Evolutionary conservation across 2,329 filamentous ascomycete genomes (phyloP).

Genomic region (Trichoderma simmonsii): DNA sequence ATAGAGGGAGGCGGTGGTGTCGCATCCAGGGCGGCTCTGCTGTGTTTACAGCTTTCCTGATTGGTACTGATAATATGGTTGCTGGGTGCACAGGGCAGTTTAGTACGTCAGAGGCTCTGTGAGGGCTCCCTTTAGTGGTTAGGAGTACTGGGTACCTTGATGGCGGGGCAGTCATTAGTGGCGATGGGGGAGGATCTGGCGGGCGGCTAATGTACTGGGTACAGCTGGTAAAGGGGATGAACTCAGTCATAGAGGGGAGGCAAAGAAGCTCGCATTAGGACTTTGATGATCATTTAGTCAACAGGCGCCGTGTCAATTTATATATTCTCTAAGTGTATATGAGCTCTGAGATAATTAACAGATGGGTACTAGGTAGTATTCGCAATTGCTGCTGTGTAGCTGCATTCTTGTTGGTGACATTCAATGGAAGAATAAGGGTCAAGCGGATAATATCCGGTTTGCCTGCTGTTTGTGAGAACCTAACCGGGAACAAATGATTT

Average conservation of each 20-base stretch:
- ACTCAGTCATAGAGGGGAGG: neutral
- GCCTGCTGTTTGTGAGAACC: neutral
- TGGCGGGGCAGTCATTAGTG: neutral
- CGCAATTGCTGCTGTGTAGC: neutral
- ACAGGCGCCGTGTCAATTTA: neutral
- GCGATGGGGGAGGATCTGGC: neutral
- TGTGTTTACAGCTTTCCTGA: constrained; percentile 32
- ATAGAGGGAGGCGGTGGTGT: constrained; percentile 14
- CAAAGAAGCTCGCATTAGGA: neutral
- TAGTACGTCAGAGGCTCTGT: constrained; percentile 17
- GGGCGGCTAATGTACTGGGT: neutral
- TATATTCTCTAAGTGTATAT: neutral
- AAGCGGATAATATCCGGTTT: neutral
- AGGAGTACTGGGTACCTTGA: neutral
- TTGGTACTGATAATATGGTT: constrained; percentile 28
- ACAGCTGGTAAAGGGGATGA: neutral
- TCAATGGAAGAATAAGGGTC: neutral
- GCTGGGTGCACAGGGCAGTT: constrained; percentile 20
- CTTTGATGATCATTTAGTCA: neutral
- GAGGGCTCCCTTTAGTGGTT: neutral
- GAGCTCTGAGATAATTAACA: neutral
- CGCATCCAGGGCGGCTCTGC: constrained; percentile 17
- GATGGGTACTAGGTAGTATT: neutral
- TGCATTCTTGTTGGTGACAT: neutral
- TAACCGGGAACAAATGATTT: neutral